phyloP scores from a whole-genome alignment of 306 rosid genomes.

The Benincasa hispida region DNA sequence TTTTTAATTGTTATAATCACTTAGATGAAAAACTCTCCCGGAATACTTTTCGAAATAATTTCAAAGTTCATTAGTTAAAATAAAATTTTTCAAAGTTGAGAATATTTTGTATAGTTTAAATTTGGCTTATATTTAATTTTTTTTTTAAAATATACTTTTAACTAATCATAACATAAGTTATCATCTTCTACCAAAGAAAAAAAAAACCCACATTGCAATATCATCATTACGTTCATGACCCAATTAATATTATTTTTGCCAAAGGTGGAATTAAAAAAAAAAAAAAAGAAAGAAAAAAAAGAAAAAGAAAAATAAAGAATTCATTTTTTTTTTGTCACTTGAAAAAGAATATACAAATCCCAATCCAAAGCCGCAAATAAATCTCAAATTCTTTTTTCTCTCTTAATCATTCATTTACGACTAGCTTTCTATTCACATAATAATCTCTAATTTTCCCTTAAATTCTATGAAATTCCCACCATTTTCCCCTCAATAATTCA shows the following conservation, averaged over 20 bases:
- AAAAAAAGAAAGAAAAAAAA: neutral
- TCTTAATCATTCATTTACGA: neutral
- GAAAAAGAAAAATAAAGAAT: slow-evolving; percentile 17
- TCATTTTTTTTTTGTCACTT: neutral
- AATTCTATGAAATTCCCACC: neutral
- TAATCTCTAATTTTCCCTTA: neutral
- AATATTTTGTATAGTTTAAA: too few species aligned
- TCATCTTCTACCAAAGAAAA: too few species aligned
- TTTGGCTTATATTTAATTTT: too few species aligned
- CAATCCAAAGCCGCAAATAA: neutral
- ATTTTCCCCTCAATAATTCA: neutral
- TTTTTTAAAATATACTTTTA: too few species aligned
- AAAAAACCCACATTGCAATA: too few species aligned
- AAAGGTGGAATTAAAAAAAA: neutral
- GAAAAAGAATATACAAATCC: slow-evolving; percentile 4
- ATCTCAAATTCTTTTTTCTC: neutral
- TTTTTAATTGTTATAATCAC: too few species aligned
- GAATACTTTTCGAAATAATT: too few species aligned
- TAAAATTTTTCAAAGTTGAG: too few species aligned
- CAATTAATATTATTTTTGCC: neutral
- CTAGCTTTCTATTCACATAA: neutral
- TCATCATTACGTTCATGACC: too few species aligned
- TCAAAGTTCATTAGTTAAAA: too few species aligned
- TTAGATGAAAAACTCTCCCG: too few species aligned
- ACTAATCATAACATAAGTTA: too few species aligned